Percentiles rank a stretch among this genome's conserved stretches.
These are phyloP conservation scores for Bretschneidera sinensis DNA, from an alignment of 345 rosid genomes.

Conservation along the genomic window DNA sequence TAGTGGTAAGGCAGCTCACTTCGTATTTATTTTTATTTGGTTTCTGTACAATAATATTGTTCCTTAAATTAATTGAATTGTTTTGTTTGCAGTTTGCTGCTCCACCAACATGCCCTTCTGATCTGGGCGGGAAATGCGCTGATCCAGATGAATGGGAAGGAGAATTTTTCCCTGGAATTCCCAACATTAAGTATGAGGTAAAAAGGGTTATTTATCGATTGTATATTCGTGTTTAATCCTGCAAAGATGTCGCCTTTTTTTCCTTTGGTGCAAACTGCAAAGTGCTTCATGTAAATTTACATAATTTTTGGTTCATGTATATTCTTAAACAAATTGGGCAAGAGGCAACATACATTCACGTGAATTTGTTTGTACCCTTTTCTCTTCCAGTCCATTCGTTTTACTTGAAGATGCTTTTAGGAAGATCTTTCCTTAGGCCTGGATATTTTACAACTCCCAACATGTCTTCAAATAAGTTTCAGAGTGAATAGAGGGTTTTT, in stretches of 20 bases:
- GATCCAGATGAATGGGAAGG: constrained; percentile 80
- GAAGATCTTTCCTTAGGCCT: no score
- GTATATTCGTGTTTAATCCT: no score
- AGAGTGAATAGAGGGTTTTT: no score
- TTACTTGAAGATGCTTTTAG: no score
- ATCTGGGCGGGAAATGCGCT: constrained; percentile 46
- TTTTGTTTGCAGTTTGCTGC: constrained; percentile 45
- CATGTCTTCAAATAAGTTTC: no score
- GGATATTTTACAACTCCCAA: no score
- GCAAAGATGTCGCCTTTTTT: not conserved
- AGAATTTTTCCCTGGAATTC: constrained; percentile 82
- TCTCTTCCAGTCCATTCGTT: no score
- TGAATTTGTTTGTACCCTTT: not conserved
- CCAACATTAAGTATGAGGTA: constrained; percentile 84
- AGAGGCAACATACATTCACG: not conserved
- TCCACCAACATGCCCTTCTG: constrained; percentile 73
- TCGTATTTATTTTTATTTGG: not conserved
- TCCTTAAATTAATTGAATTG: constrained; percentile 6
- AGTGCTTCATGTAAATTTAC: not conserved
- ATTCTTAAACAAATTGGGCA: not conserved
- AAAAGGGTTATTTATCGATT: not conserved
- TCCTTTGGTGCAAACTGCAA: not conserved
- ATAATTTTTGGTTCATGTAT: no score
- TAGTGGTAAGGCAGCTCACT: constrained; percentile 34
- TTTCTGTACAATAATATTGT: not conserved